phyloP scores from a whole-genome alignment of 257 asterid genomes.

The Rehmannia glutinosa region DNA sequence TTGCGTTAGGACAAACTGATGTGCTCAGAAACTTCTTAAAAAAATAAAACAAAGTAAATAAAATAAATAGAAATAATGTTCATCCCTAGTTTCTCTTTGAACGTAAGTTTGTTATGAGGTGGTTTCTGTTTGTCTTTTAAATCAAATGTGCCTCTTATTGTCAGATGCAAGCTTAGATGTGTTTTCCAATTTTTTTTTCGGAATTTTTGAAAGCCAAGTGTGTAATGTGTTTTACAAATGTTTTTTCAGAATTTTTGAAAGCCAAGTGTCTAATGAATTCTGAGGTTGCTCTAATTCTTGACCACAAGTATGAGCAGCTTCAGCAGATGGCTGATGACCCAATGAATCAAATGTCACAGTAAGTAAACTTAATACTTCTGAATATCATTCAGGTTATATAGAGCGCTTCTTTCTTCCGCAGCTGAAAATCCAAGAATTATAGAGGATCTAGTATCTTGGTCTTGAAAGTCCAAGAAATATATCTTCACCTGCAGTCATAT shows the following conservation, averaged over 20 bases:
- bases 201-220: constrained; percentile 82
- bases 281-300: constrained; percentile 92
- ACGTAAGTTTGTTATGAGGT: background rate
- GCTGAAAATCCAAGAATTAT: background rate
- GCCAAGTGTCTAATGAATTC: constrained; percentile 92
- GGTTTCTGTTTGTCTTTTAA: background rate
- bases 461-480: background rate
- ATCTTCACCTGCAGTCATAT: background rate
- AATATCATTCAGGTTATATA: background rate
- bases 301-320: constrained; percentile 88
- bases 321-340: constrained; percentile 94
- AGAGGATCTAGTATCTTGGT: background rate
- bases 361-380: constrained; percentile 26
- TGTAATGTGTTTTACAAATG: constrained; percentile 42
- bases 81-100: background rate
- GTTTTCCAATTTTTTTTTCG: constrained; percentile 19
- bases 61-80: too few relatives aligned
- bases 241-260: constrained; percentile 57
- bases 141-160: background rate
- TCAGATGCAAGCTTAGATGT: background rate
- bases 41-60: too few relatives aligned
- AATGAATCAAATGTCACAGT: constrained; percentile 90
- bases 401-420: background rate
- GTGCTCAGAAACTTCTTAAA: too few relatives aligned
- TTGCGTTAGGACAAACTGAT: background rate